Conservation (phyloP, 1,284 basidiomycete genomes). For the Testicularia cyperi region DNA sequence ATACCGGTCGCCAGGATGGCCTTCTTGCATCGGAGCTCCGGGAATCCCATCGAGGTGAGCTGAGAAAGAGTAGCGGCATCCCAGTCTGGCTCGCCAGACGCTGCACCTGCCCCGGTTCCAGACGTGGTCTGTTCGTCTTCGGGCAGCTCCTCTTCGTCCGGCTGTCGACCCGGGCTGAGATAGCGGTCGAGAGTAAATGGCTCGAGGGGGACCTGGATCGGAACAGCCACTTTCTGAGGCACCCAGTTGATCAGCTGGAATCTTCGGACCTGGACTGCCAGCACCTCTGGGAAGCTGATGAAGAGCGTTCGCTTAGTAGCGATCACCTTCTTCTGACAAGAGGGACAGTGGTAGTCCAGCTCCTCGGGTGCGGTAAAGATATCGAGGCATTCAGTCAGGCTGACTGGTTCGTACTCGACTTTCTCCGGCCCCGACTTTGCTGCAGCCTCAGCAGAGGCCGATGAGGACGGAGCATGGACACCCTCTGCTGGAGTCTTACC, state of each 20-base stretch:
- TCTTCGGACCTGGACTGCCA: slow-evolving; percentile 88
- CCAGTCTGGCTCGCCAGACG: slow-evolving; percentile 16
- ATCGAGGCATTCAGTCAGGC: slow-evolving; percentile 72
- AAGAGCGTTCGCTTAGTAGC: slow-evolving; percentile 74
- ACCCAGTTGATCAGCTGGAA: slow-evolving; percentile 98
- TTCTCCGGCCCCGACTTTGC: too few relatives aligned
- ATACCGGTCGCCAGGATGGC: slow-evolving; percentile 82
- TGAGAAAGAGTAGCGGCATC: slow-evolving; percentile 49
- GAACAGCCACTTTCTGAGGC: slow-evolving; percentile 89
- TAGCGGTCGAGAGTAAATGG: slow-evolving; percentile 71
- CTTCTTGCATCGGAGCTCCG: slow-evolving; percentile 48
- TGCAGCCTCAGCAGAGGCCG: slow-evolving; percentile 2
- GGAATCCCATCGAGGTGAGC: slow-evolving; percentile 54
- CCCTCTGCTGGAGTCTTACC: slow-evolving; percentile 62
- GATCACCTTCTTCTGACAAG: slow-evolving; percentile 68
- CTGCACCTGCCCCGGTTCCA: neutral
- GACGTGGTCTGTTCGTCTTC: slow-evolving; percentile 62
- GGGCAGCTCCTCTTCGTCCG: slow-evolving; percentile 73
- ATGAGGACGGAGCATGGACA: slow-evolving; percentile 8
- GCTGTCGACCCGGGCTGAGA: slow-evolving; percentile 73
- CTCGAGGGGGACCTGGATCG: slow-evolving; percentile 70
- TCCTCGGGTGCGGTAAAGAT: slow-evolving; percentile 70
- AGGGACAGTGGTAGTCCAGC: slow-evolving; percentile 72
- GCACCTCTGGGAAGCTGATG: slow-evolving; percentile 81
- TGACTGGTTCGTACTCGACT: slow-evolving; percentile 70